Base-by-base conservation (phyloP, 2,329 filamentous ascomycete genomes). In the Cucurbitaria berberidis region DNA sequence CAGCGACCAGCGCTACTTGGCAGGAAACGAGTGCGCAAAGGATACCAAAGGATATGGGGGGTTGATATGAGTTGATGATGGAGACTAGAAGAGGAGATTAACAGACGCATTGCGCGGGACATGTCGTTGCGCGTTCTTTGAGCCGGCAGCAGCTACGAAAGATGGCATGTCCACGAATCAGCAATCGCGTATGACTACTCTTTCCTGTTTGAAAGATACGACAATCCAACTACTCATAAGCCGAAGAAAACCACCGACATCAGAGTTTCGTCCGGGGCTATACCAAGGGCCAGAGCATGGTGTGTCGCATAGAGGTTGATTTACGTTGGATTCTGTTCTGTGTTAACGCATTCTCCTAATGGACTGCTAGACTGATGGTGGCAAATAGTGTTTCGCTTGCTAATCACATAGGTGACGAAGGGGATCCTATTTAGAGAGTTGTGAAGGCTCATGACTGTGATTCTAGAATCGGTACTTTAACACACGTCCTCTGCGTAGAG, bases 1-100 rank as follows among this genome's bases (percentile, higher is more conserved):
- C 34, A 52, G 53, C 56, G 43, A 29, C 53, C 50, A 50, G 59
- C 49, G 41, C 51, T 51, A 42, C 22, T 8, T 4, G 44, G 36
- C 1, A 13, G 15, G 32, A 19, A 24, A 16, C 15, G 35, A 30
- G 43, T 16, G 16, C 24, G 30, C 21, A 32, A 15, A 29, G 13
- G 39, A 19, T 19, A 27, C 35, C 2, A 13, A 35, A 10, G 36
- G 19, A 30, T 1, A 24, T 15, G 21, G 21, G 22, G 13, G 15
- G 32, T 42, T 42, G 40, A 35, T 18, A 35, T 21, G 35, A 35
- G 16, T 45, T 6, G 26, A 35, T 11, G 11, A 15, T 34, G 13
- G 1, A 16, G 11, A 38, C 1, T 15, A 16, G 18, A 47, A 4
- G 10, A 36, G 11, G 22, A n/a, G 21, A 8, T 2, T 13, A 19